phyloP scores from a whole-genome alignment of 2,329 filamentous ascomycete species.

The Colletotrichum tamarilloi region DNA sequence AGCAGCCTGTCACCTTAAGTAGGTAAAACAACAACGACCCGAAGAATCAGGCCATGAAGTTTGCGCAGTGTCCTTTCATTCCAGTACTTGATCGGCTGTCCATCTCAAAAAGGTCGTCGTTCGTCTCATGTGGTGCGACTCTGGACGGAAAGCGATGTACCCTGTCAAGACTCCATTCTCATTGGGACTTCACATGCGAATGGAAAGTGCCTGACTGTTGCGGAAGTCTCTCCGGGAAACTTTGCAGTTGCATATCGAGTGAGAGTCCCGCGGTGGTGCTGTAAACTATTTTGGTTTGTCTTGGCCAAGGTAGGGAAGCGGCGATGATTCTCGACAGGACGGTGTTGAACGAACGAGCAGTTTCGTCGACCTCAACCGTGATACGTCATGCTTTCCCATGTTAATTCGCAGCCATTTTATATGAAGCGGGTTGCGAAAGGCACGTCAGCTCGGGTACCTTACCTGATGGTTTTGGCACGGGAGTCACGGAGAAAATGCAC shows the following conservation, averaged over 20 bases:
- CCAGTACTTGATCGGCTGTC: background rate
- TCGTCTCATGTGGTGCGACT: constrained; percentile 22
- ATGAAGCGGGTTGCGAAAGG: background rate
- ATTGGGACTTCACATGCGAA: constrained; percentile 22
- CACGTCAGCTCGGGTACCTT: background rate
- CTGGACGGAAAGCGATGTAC: background rate
- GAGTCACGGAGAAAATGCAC: background rate
- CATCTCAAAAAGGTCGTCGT: background rate
- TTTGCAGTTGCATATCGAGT: background rate
- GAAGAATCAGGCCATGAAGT: constrained; percentile 1
- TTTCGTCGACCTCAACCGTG: background rate
- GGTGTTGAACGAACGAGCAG: background rate
- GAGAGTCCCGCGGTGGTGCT: background rate
- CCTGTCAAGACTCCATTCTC: background rate
- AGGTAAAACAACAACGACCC: background rate
- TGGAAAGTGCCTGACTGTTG: background rate
- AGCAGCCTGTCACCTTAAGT: background rate
- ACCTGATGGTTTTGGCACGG: background rate
- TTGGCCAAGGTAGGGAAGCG: background rate
- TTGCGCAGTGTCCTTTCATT: background rate
- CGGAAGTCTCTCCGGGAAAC: background rate
- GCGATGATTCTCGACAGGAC: background rate
- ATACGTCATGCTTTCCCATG: background rate
- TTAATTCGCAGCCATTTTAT: background rate
- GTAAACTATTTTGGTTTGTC: background rate